Evolutionary conservation across 306 rosid genomes (phyloP).

Genomic region (Amphicarpaea edgeworthii): DNA sequence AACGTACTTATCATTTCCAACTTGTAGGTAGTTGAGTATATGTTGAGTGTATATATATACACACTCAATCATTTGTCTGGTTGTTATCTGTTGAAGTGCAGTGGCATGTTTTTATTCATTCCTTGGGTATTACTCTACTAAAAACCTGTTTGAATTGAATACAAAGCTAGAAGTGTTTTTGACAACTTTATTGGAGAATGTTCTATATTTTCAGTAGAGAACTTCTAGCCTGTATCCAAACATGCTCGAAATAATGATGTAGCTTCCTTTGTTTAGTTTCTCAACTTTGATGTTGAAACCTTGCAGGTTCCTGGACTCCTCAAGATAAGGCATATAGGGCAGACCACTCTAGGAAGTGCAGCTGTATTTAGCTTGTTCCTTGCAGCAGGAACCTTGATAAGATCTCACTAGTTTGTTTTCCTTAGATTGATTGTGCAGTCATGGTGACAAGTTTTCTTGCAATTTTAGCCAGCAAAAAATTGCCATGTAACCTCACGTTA

Average conservation of each 20-base stretch:
- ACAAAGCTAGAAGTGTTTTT: too few species aligned
- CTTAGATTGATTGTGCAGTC: constrained; percentile 37
- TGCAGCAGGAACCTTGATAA: constrained; percentile 63
- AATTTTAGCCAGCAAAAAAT: constrained; percentile 15
- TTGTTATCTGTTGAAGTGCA: not conserved
- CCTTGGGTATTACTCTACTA: not conserved
- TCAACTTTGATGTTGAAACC: constrained; percentile 45
- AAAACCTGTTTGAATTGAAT: too few species aligned
- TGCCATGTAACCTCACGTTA: constrained; percentile 1
- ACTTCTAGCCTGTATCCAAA: too few species aligned
- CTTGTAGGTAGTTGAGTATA: not conserved
- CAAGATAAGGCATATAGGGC: constrained; percentile 63
- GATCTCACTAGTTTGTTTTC: constrained; percentile 48
- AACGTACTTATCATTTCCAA: not conserved
- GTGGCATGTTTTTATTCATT: constrained; percentile 2
- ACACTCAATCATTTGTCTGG: constrained; percentile 6
- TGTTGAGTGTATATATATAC: not conserved
- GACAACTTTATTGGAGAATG: too few species aligned
- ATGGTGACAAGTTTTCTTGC: constrained; percentile 16
- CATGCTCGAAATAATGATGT: constrained; percentile 22
- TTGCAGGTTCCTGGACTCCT: constrained; percentile 59
- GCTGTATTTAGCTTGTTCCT: constrained; percentile 62
- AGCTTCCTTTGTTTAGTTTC: constrained; percentile 14
- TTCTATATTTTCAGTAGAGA: too few species aligned
- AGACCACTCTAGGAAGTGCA: constrained; percentile 58